These are phyloP conservation scores for Colletotrichum paranaense DNA, from an alignment of 2,329 filamentous ascomycete species.

Conservation along the genomic window DNA sequence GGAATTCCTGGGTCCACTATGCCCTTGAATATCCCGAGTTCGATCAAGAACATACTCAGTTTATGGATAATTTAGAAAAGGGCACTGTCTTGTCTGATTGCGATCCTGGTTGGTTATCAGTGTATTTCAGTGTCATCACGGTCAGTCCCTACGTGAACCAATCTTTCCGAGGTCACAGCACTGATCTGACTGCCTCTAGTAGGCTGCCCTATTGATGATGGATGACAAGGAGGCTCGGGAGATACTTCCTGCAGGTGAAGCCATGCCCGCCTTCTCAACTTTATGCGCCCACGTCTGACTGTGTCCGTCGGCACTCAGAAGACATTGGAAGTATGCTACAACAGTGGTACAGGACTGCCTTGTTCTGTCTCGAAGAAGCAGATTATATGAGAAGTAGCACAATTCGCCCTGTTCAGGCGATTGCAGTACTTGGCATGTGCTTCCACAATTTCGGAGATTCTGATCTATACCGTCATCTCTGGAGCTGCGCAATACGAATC, in stretches of 20 bases:
- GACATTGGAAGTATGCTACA: background rate
- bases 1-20: slow-evolving; percentile 39
- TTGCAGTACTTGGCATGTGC: slow-evolving; percentile 37
- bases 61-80: slow-evolving; percentile 5
- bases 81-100: background rate
- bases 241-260: background rate
- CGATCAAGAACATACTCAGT: slow-evolving; percentile 17
- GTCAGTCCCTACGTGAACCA: background rate
- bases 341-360: slow-evolving; percentile 35
- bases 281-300: background rate
- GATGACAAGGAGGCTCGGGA: slow-evolving; percentile 7
- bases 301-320: background rate
- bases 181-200: background rate
- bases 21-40: slow-evolving; percentile 37
- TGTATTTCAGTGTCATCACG: slow-evolving; percentile 37
- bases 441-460: slow-evolving; percentile 36
- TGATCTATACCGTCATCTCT: slow-evolving; percentile 25
- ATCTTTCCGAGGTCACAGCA: background rate
- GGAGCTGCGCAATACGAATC: slow-evolving; percentile 36
- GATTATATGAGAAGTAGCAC: slow-evolving; percentile 32
- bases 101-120: slow-evolving; percentile 33
- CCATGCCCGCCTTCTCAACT: background rate
- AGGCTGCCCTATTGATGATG: slow-evolving; percentile 29
- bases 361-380: slow-evolving; percentile 34
- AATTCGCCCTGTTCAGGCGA: slow-evolving; percentile 32